These are phyloP conservation scores for Colletotrichum liaoningense DNA, from an alignment of 2,329 filamentous ascomycete genomes.

Conservation along the genomic window DNA sequence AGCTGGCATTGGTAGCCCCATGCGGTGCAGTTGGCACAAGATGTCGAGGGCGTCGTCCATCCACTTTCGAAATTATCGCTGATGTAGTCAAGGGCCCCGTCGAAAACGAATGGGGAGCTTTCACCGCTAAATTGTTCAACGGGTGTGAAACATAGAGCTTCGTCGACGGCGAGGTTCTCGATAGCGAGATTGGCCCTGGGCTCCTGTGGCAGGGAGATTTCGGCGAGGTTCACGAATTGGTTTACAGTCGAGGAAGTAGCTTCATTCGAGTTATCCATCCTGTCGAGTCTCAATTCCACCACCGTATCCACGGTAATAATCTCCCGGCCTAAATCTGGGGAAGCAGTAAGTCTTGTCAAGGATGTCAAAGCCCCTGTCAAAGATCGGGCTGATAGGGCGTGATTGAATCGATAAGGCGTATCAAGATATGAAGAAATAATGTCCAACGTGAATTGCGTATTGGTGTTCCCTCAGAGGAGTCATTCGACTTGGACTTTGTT, in stretches of 20 bases:
- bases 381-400: neutral
- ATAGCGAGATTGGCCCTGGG: neutral
- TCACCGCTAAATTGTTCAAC: slow-evolving; percentile 19
- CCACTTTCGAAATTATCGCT: neutral
- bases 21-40: slow-evolving; percentile 26
- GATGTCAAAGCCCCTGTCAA: neutral
- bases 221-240: neutral
- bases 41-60: slow-evolving; percentile 4
- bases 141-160: neutral
- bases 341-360: neutral
- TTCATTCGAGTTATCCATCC: neutral
- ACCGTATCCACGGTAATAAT: neutral
- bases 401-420: neutral
- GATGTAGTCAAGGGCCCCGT: slow-evolving; percentile 3
- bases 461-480: neutral
- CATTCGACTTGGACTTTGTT: neutral
- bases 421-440: neutral
- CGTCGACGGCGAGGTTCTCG: neutral
- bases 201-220: neutral
- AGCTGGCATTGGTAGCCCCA: slow-evolving; percentile 26
- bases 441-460: neutral
- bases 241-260: neutral
- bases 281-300: neutral
- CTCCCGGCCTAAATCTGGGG: too few species aligned
- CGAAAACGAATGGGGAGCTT: slow-evolving; percentile 16